Conservation (phyloP, 2,329 filamentous ascomycete genomes). For the Coniella vitis region DNA sequence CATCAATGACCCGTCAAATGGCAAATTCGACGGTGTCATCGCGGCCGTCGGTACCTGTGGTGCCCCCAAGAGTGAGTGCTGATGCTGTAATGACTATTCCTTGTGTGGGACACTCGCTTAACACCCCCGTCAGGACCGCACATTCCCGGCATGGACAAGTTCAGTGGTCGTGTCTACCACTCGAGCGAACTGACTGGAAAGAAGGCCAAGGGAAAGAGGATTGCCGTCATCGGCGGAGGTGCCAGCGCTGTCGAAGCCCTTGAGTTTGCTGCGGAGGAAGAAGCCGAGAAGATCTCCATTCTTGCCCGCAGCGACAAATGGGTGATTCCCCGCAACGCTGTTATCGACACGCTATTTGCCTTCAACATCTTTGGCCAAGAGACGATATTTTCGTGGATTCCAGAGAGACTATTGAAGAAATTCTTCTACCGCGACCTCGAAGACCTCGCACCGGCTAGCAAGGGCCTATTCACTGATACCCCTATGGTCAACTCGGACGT, state of each 20-base stretch:
- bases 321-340: constrained; percentile 75
- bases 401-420: constrained; percentile 65
- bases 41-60: constrained; percentile 76
- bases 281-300: constrained; percentile 63
- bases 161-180: constrained; percentile 67
- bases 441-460: constrained; percentile 61
- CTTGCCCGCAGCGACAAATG: constrained; percentile 76
- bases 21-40: constrained; percentile 72
- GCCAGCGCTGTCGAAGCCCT: constrained; percentile 77
- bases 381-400: constrained; percentile 69
- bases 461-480: constrained; percentile 75
- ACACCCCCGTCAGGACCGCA: constrained; percentile 52
- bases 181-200: constrained; percentile 69
- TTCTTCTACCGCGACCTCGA: constrained; percentile 79
- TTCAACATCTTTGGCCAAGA: constrained; percentile 76
- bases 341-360: constrained; percentile 67
- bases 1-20: constrained; percentile 64
- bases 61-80: constrained; percentile 38
- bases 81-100: not conserved
- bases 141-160: constrained; percentile 63
- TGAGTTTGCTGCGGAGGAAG: constrained; percentile 65
- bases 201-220: constrained; percentile 64
- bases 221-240: constrained; percentile 71
- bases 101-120: not conserved
- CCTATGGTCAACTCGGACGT: constrained; percentile 84